A percentile compares a stretch with the other conserved stretches of the same genome.
Conservation (phyloP, 257 asterid genomes). For the Anisodus tanguticus region DNA sequence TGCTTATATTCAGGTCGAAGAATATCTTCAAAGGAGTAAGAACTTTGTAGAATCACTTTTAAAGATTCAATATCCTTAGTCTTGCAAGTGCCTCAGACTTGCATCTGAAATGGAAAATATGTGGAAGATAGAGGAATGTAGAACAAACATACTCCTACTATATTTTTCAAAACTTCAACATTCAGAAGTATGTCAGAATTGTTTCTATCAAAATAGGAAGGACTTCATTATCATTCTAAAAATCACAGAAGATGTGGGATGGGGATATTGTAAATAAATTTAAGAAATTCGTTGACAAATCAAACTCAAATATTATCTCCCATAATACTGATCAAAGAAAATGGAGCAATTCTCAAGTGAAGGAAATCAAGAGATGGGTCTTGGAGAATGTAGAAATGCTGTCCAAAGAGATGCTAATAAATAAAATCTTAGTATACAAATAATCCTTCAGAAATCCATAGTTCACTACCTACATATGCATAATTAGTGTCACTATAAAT, state of each 20-base stretch:
- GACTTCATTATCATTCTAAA: neutral
- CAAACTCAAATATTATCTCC: neutral
- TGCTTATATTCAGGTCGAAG: neutral
- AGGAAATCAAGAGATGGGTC: neutral
- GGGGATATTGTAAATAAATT: neutral
- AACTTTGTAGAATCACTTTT: neutral
- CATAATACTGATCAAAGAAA: neutral
- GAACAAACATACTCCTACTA: neutral
- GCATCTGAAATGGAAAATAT: neutral
- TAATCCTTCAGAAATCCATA: neutral
- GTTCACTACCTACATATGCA: neutral
- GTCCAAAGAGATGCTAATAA: neutral
- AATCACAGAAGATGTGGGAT: conserved; percentile 9
- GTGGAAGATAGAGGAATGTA: neutral
- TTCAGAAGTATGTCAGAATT: neutral
- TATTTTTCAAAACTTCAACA: neutral
- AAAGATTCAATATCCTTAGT: neutral
- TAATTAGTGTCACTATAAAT: neutral
- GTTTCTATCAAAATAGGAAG: conserved; percentile 11
- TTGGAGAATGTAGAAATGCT: conserved; percentile 16
- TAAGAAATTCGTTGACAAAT: neutral
- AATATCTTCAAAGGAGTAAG: conserved; percentile 5
- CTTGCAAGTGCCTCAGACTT: conserved; percentile 19
- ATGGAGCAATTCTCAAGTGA: neutral
- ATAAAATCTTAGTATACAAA: neutral